Evolutionary conservation across 306 rosid species (phyloP).

Genomic region (Quercus alba): DNA sequence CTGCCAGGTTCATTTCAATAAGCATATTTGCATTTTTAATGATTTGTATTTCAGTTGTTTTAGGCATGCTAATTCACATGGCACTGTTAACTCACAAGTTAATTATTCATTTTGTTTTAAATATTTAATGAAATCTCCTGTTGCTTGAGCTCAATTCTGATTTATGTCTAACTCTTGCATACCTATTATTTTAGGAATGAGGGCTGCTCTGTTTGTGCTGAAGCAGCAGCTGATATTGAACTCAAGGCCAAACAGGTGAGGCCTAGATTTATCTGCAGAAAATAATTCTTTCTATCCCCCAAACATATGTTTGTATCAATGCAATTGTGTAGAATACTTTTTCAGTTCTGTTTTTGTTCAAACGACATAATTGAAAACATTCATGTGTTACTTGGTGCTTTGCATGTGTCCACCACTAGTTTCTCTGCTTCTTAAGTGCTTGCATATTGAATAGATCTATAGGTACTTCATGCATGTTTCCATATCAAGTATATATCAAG

Average conservation of each 20-base stretch:
- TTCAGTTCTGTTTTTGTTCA: not conserved
- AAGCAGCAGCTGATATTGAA: slow-evolving; percentile 47
- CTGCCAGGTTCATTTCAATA: slow-evolving; percentile 1
- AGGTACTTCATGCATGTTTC: not conserved
- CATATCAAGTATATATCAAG: no score
- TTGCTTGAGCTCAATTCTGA: not conserved
- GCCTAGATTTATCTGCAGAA: not conserved
- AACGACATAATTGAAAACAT: not conserved
- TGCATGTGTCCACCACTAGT: not conserved
- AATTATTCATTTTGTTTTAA: not conserved
- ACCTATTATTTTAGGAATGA: slow-evolving; percentile 49
- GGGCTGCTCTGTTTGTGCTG: slow-evolving; percentile 30
- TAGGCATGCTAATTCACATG: slow-evolving; percentile 1
- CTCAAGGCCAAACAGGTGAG: slow-evolving; percentile 63
- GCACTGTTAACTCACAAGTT: not conserved
- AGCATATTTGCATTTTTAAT: slow-evolving; percentile 1
- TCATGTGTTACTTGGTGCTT: not conserved
- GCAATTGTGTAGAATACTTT: not conserved
- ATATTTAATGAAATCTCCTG: not conserved
- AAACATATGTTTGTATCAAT: not conserved
- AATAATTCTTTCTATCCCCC: not conserved
- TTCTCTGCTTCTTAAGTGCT: not conserved
- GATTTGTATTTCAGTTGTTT: slow-evolving; percentile 15
- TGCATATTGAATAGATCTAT: not conserved
- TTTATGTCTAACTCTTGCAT: slow-evolving; percentile 26